These are phyloP conservation scores for Coemansia sp. DNA, from an alignment of 192 early-diverging fungal genomes.

Conservation along the genomic window DNA sequence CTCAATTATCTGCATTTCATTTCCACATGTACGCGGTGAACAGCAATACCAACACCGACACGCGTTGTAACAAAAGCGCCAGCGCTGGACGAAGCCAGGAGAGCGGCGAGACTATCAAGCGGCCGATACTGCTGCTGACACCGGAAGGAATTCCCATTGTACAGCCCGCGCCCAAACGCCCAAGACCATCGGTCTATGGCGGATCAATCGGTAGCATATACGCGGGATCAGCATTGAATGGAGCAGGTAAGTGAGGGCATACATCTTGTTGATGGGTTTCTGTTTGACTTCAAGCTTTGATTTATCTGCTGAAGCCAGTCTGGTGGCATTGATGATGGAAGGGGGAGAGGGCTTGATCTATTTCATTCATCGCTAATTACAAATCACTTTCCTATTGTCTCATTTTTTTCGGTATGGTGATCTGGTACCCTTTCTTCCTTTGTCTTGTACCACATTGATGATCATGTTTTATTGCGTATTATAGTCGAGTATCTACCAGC, in stretches of 20 bases:
- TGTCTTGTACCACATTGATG: too few species aligned
- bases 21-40: background rate
- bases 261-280: background rate
- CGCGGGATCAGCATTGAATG: background rate
- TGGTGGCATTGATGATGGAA: too few species aligned
- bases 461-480: too few species aligned
- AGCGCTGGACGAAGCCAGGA: background rate
- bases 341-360: too few species aligned
- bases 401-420: background rate
- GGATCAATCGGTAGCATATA: background rate
- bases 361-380: background rate
- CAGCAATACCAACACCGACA: background rate
- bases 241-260: background rate
- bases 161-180: slow-evolving; percentile 12
- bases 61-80: background rate
- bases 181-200: background rate
- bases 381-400: background rate
- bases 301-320: too few species aligned
- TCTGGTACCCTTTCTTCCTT: too few species aligned
- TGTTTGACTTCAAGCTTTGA: background rate
- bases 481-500: too few species aligned
- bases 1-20: background rate
- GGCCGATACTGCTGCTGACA: background rate
- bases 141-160: slow-evolving; percentile 14
- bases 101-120: background rate